Evolutionary conservation across 2,329 filamentous ascomycete genomes (phyloP).

Genomic region (Chrysoporthe puriensis): DNA sequence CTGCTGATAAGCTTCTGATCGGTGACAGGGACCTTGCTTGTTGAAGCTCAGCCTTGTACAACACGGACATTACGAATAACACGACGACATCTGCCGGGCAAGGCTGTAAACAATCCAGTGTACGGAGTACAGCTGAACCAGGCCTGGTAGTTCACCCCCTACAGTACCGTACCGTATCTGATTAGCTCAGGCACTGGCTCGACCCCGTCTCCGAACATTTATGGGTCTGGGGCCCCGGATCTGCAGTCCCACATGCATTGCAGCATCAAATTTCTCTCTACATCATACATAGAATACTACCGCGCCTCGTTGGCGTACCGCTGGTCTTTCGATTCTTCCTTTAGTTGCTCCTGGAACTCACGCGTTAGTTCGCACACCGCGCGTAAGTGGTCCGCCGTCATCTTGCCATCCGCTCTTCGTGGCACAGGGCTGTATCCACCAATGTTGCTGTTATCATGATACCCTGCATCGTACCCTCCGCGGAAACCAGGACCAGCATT

Average conservation of each 20-base stretch:
- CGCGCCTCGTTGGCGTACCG: constrained; percentile 17
- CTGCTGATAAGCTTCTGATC: background rate
- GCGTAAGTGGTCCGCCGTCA: constrained; percentile 14
- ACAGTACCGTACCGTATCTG: too few species aligned
- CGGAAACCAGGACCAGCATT: background rate
- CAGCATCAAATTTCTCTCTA: background rate
- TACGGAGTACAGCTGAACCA: too few species aligned
- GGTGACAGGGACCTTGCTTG: background rate
- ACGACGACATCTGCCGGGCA: background rate
- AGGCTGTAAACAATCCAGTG: background rate
- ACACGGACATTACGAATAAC: background rate
- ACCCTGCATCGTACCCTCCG: constrained; percentile 4
- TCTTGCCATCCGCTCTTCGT: constrained; percentile 12
- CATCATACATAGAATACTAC: background rate
- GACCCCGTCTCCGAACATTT: background rate
- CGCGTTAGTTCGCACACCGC: constrained; percentile 20
- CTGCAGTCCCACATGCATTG: background rate
- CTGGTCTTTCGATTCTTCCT: constrained; percentile 20
- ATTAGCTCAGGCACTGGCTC: background rate
- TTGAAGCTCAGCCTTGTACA: background rate
- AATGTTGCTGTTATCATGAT: background rate
- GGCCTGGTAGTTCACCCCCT: too few species aligned
- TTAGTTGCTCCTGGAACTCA: constrained; percentile 24
- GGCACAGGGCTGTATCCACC: constrained; percentile 6
- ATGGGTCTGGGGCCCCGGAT: background rate